These are phyloP conservation scores for Collybia nuda DNA, from an alignment of 768 basidiomycete genomes.

Conservation along the genomic window DNA sequence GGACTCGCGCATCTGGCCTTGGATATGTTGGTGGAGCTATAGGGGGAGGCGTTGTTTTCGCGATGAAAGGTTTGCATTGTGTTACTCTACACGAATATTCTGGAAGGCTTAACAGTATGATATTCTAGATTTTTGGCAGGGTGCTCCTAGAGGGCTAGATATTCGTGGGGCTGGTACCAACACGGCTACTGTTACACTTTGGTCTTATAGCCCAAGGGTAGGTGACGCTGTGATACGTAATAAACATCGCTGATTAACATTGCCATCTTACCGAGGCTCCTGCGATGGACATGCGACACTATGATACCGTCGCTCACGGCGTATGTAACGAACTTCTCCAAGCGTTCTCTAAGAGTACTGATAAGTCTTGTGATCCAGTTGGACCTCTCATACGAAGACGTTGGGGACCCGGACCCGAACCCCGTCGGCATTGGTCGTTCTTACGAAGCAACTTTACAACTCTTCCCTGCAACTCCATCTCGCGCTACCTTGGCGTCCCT, in stretches of 20 bases:
- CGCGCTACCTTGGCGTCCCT: constrained; percentile 24
- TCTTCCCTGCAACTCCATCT: constrained; percentile 32
- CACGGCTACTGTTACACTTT: constrained; percentile 28
- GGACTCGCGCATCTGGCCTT: constrained; percentile 31
- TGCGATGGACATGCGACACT: constrained; percentile 36
- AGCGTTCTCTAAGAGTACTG: background rate
- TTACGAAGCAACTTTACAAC: constrained; percentile 32
- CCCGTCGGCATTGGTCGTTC: constrained; percentile 36
- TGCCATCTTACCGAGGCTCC: constrained; percentile 18
- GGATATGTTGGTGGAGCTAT: constrained; percentile 35
- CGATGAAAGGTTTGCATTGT: constrained; percentile 24
- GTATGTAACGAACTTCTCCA: constrained; percentile 14
- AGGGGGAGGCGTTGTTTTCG: constrained; percentile 34
- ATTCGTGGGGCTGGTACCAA: constrained; percentile 30
- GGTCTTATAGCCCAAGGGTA: constrained; percentile 37
- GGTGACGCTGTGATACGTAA: background rate
- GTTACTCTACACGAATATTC: too few species aligned
- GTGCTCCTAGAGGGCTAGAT: constrained; percentile 32
- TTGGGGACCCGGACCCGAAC: constrained; percentile 35
- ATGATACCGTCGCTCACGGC: constrained; percentile 36
- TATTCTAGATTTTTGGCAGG: constrained; percentile 37
- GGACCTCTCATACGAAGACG: constrained; percentile 38
- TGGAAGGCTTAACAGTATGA: background rate
- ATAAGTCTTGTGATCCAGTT: constrained; percentile 17
- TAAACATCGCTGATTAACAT: background rate